These are phyloP conservation scores for Psidium friedrichsthalianum DNA, from an alignment of 345 rosid genomes.

Conservation along the genomic window DNA sequence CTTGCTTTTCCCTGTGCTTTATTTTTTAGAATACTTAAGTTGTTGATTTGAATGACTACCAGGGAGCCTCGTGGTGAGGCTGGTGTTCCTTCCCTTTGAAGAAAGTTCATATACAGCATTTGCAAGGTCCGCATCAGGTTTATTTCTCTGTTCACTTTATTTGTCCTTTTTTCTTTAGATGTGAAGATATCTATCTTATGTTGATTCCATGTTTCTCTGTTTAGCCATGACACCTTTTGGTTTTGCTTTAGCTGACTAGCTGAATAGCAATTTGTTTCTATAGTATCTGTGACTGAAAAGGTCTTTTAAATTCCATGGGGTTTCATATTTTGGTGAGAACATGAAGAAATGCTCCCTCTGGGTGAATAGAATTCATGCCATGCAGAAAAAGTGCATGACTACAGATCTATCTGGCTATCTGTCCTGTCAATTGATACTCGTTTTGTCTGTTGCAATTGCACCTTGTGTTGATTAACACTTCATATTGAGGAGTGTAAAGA, in stretches of 20 bases:
- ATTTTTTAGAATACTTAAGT: slow-evolving; percentile 1
- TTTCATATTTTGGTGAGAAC: not conserved
- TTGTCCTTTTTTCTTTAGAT: not conserved
- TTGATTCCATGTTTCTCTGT: not conserved
- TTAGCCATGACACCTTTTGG: not conserved
- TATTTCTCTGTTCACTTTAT: slow-evolving; percentile 32
- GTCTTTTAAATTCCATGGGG: not conserved
- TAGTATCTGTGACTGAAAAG: not conserved
- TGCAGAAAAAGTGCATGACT: not conserved
- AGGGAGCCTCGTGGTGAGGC: slow-evolving; percentile 94
- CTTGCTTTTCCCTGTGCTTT: not conserved
- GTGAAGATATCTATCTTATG: not conserved
- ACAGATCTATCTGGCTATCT: not conserved
- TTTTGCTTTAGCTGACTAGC: not conserved
- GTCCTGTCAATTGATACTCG: not conserved
- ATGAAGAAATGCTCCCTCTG: not conserved
- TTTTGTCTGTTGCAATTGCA: not conserved
- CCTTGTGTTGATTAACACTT: not conserved
- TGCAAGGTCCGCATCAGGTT: slow-evolving; percentile 99
- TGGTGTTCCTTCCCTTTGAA: slow-evolving; percentile 94
- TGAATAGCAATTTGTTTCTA: not conserved
- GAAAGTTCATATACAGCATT: slow-evolving; percentile 90
- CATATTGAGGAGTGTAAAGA: not conserved
- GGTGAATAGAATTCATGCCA: not conserved
- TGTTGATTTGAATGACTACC: slow-evolving; percentile 4